Base-by-base conservation (phyloP, 768 basidiomycete genomes). In the Boletus coccyginus region DNA sequence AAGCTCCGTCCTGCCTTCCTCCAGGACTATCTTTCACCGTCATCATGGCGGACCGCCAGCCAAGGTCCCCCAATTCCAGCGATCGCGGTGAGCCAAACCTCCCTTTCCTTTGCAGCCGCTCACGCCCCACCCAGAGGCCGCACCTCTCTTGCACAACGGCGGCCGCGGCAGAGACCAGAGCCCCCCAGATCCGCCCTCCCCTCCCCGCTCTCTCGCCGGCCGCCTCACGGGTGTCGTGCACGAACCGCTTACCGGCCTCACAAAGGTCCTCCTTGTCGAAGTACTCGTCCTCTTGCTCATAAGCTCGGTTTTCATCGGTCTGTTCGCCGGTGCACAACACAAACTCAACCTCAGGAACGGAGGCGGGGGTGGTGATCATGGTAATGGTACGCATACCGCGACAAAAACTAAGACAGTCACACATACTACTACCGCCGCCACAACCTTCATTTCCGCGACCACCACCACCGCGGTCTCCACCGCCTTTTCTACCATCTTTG, bases 301-400 rank as follows among this genome's bases (percentile, higher is more conserved):
- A 46, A 86, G 83, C 61, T 89, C 91, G 8, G 79, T 92, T n/a
- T 95, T 96, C 72, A 87, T 95, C 58, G 96, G 96, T 11, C 77
- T 99, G 6, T 98, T 94, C 70, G 88, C 93, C 33, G 97, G 97
- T 11, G 87, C 88, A 1, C 85, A 92, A 68, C 88, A 90, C 66
- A 86, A 84, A 58, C 78, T 94, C 50, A 82, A 82, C 57, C 64
- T 78, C n/a, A 76, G 75, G 44, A 72, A 78, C 13, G 76, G 72
- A 31, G 73, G 68, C 55, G 63, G 61, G 31, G 69, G 71, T 27
- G 49, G 56, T 32, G 58, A 63, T 56, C 62, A 49, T 38, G 66
- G 70, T 71, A 69, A 71, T 65, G 66, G 66, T 65, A 69, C 72
- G 66, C 66, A 68, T 41, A 74, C 73, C 48, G 52, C 62, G 54